These are phyloP conservation scores for Dryas octopetala DNA, from an alignment of 306 rosid species.

Conservation along the genomic window DNA sequence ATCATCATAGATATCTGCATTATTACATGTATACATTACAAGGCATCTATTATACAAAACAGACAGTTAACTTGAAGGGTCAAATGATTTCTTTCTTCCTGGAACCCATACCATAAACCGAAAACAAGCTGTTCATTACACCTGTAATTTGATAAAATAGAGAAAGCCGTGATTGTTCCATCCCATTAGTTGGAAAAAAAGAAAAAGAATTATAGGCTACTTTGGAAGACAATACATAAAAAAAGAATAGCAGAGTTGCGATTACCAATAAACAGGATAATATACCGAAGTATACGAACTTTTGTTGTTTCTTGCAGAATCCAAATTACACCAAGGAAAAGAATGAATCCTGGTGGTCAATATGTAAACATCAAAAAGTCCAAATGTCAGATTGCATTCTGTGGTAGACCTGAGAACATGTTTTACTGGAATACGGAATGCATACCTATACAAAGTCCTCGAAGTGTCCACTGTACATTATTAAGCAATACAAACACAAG, in stretches of 20 bases:
- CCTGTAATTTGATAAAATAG: slow-evolving; percentile 41
- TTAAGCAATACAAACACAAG: neutral
- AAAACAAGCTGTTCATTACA: slow-evolving; percentile 72
- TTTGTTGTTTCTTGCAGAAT: slow-evolving; percentile 63
- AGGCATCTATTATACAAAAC: slow-evolving; percentile 5
- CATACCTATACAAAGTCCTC: slow-evolving; percentile 71
- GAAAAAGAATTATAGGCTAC: neutral
- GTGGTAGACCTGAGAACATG: neutral
- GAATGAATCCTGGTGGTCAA: slow-evolving; percentile 53
- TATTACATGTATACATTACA: slow-evolving; percentile 4
- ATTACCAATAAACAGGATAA: slow-evolving; percentile 60
- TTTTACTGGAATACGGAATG: neutral
- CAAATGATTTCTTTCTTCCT: slow-evolving; percentile 7
- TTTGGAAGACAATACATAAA: neutral
- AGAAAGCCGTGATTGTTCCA: neutral
- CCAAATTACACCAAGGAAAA: slow-evolving; percentile 62
- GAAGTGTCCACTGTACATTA: slow-evolving; percentile 61
- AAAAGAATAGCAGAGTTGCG: neutral
- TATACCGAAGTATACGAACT: slow-evolving; percentile 48
- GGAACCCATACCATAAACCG: slow-evolving; percentile 54
- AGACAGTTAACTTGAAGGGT: slow-evolving; percentile 3
- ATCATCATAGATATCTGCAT: slow-evolving; percentile 68
- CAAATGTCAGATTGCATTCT: slow-evolving; percentile 13
- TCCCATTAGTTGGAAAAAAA: neutral
- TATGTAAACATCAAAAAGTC: slow-evolving; percentile 11